A percentile compares a stretch with the other conserved stretches of the same genome.
Evolutionary conservation across 352 stramenopile genomes (phyloP).

Genomic region (Blastocystis sp.): DNA sequence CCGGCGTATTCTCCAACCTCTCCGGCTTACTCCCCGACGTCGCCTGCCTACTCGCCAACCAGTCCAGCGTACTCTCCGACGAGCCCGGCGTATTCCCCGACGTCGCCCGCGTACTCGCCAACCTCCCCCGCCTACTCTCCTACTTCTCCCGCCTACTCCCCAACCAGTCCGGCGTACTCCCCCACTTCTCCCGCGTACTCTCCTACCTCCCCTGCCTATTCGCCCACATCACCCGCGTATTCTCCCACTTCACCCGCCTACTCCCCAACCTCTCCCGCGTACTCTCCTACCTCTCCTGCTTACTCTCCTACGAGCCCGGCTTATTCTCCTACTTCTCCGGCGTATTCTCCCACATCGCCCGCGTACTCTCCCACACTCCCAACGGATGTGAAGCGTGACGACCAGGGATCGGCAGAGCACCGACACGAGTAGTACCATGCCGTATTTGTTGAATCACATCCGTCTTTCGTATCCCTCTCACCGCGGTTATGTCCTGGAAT

Average conservation of each 20-base stretch:
- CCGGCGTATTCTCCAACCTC: conserved; percentile 78
- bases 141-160: conserved; percentile 80
- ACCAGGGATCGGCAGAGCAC: conserved; percentile 27
- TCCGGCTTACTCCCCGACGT: conserved; percentile 82
- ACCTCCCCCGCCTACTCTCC: conserved; percentile 78
- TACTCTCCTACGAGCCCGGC: conserved; percentile 87
- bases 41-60: conserved; percentile 78
- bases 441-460: conserved; percentile 30
- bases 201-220: conserved; percentile 83
- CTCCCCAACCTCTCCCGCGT: conserved; percentile 80
- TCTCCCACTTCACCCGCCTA: conserved; percentile 84
- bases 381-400: conserved; percentile 77
- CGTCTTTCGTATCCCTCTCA: not conserved
- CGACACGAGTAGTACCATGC: conserved; percentile 5
- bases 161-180: conserved; percentile 78
- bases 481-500: not conserved
- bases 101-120: conserved; percentile 25
- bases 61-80: conserved; percentile 77
- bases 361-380: conserved; percentile 82
- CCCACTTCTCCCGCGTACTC: conserved; percentile 81
- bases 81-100: conserved; percentile 82
- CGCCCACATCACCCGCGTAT: conserved; percentile 88
- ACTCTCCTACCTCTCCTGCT: conserved; percentile 78
- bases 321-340: conserved; percentile 85
- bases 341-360: conserved; percentile 80